Percentiles rank a stretch among this genome's conserved stretches.
Evolutionary conservation across 2,329 filamentous ascomycete genomes (phyloP).

Genomic region (Penicillium sp.): DNA sequence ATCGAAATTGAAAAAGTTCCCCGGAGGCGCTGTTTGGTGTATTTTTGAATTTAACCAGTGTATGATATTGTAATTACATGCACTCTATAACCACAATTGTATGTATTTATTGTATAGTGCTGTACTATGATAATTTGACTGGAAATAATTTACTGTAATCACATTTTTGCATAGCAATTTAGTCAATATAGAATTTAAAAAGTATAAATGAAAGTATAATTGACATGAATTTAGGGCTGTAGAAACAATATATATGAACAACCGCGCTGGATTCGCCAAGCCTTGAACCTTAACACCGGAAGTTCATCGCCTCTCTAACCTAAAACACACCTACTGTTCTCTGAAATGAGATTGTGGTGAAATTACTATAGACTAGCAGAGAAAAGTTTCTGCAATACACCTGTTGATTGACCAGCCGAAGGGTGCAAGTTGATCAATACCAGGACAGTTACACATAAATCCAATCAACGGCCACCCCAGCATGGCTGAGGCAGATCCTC

Average conservation of each 20-base stretch:
- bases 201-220: too few species aligned
- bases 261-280: neutral
- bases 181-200: neutral
- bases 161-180: accelerated
- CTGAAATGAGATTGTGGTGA: neutral
- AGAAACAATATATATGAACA: neutral
- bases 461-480: neutral
- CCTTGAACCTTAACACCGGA: neutral
- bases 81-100: accelerated
- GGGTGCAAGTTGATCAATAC: neutral
- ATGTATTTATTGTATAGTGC: neutral
- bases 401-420: neutral
- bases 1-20: slow-evolving; percentile 14
- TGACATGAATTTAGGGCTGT: neutral
- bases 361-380: neutral
- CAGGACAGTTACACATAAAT: neutral
- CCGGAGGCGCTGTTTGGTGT: slow-evolving; percentile 5
- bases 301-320: neutral
- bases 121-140: neutral
- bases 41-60: neutral
- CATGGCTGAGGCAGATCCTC: slow-evolving; percentile 10
- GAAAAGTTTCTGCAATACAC: neutral
- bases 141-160: accelerated
- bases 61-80: neutral
- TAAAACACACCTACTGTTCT: neutral